Percentiles rank a stretch among this genome's conserved stretches.
These are phyloP conservation scores for Penicillium odoratum DNA, from an alignment of 495 filamentous ascomycete species.

Conservation along the genomic window DNA sequence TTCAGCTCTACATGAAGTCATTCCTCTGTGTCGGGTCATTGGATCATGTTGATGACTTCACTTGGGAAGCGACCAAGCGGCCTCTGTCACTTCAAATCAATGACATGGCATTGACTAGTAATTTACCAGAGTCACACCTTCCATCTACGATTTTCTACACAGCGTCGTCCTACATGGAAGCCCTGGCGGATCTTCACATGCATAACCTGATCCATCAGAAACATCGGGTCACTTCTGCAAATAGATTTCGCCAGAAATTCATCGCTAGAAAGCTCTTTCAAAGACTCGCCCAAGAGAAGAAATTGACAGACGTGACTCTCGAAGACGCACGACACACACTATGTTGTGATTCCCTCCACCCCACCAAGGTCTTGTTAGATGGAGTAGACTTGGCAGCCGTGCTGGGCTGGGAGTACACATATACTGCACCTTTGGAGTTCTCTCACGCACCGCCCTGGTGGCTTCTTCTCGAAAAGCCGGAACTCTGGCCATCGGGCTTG, in stretches of 20 bases:
- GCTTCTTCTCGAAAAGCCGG: conserved; percentile 8
- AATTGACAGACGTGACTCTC: conserved; percentile 5
- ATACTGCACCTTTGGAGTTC: conserved; percentile 4
- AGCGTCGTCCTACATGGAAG: conserved; percentile 8
- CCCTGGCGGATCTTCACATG: conserved; percentile 44
- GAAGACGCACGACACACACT: not conserved
- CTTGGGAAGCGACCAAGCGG: not conserved
- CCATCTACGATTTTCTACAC: not conserved
- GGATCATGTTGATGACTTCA: not conserved
- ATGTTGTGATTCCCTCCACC: conserved; percentile 2
- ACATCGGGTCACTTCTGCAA: conserved; percentile 13
- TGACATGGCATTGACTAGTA: not conserved
- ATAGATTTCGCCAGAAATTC: conserved; percentile 12
- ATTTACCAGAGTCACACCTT: not conserved
- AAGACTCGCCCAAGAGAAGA: conserved; percentile 5
- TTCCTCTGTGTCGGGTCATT: not conserved
- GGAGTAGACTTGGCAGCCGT: conserved; percentile 6
- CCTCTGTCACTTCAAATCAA: not conserved
- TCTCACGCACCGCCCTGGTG: conserved; percentile 9
- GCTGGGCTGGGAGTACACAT: conserved; percentile 8
- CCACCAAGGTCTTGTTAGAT: conserved; percentile 4
- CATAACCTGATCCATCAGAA: conserved; percentile 39
- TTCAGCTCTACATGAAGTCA: not conserved
- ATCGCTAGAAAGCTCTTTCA: conserved; percentile 6
- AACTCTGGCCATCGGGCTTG: conserved; percentile 12